These are phyloP conservation scores for Fusarium concolor DNA, from an alignment of 2,329 filamentous ascomycete genomes.

Conservation along the genomic window DNA sequence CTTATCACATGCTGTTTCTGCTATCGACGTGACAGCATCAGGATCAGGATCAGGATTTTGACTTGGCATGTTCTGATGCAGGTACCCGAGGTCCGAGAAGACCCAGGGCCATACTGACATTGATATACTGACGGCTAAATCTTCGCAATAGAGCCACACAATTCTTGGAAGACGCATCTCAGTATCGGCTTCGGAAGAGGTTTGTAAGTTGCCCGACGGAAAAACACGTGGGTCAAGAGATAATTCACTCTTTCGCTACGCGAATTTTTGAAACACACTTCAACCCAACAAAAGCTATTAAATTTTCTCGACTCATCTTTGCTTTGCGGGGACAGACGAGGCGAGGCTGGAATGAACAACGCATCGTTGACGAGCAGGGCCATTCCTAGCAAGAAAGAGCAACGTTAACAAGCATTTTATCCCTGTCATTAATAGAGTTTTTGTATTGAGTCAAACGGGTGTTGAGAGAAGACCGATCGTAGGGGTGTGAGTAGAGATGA, in stretches of 20 bases:
- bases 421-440: conserved; percentile 7
- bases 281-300: conserved; percentile 2
- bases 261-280: conserved; percentile 10
- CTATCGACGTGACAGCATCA: conserved; percentile 25
- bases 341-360: conserved; percentile 35
- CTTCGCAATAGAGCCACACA: conserved; percentile 5
- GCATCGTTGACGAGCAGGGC: conserved; percentile 28
- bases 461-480: conserved; percentile 21
- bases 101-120: neutral
- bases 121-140: neutral
- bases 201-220: conserved; percentile 17
- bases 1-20: conserved; percentile 16
- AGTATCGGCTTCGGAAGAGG: conserved; percentile 7
- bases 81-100: conserved; percentile 28
- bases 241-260: conserved; percentile 2
- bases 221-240: conserved; percentile 6
- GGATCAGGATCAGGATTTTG: conserved; percentile 9
- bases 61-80: conserved; percentile 26
- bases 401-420: conserved; percentile 26
- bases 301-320: neutral
- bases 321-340: conserved; percentile 8
- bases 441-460: conserved; percentile 15
- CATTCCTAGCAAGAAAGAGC: conserved; percentile 8
- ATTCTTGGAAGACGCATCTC: neutral
- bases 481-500: conserved; percentile 17